Base-by-base conservation (phyloP, 768 basidiomycete species). In the Termitomyces sp. region DNA sequence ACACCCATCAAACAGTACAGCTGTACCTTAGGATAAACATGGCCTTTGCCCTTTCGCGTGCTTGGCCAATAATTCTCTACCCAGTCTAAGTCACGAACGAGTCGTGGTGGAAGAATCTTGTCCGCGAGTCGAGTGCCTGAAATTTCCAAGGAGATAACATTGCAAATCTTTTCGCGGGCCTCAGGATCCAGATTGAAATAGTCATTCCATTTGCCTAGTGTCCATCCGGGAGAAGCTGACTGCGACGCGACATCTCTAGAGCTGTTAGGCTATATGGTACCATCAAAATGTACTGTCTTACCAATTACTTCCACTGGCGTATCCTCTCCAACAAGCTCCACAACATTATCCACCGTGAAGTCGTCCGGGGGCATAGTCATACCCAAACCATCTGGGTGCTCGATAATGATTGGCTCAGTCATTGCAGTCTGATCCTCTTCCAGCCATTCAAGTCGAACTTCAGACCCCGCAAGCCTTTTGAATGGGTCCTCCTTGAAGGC, bases 1-100 rank as follows among this genome's bases (percentile, higher is more conserved):
- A 96, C 94, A 35, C 93, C 91, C 97, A 99, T 99, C 56, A 99
- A 75, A 66, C 96, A 98, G 68, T 99, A 99, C 50, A 96, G 70
- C 66, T 96, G 94, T 1, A 99, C 96, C 66, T 96, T 96, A 7
- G 96, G 96, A 66, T 89, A 94, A 51, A 79, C 65, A 56, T 91
- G 81, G 0, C 86, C 84, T 63, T 83, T 83, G 38, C 85, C 84
- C 68, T 85, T 88, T 63, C 84, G 81, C 47, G 83, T 84, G 55
- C 78, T 79, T 0, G 94, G 94, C 96, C 96, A 99, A 69, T 86
- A 91, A 58, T 88, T 90, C 68, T 97, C 94, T 6, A 98, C 96
- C 96, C 96, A 99, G 65, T 98, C 97, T 61, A 98, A 69, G 55
- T 98, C 91, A 52, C 90, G 79, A 38, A 91, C 89, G 23, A 98